phyloP scores from a whole-genome alignment of 1,284 basidiomycete species.

The Irpex lacteus region DNA sequence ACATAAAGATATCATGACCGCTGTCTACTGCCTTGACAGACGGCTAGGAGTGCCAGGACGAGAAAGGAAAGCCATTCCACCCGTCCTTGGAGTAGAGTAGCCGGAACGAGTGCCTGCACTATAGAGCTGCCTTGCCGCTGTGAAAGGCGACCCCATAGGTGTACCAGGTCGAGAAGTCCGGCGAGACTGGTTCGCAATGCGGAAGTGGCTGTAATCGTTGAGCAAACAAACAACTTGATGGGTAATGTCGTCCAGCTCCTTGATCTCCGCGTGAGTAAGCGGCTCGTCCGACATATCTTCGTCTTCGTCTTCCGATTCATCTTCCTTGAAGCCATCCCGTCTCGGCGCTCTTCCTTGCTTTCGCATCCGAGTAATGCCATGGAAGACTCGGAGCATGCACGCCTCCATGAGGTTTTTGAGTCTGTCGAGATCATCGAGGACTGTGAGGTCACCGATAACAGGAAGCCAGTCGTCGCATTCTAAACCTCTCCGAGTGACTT shows the following conservation, averaged over 20 bases:
- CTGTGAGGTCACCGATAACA: slow-evolving; percentile 74
- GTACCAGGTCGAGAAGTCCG: slow-evolving; percentile 64
- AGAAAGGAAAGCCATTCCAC: slow-evolving; percentile 41
- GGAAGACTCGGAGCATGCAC: slow-evolving; percentile 90
- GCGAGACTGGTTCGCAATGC: slow-evolving; percentile 51
- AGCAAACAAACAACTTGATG: slow-evolving; percentile 72
- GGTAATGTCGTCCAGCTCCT: slow-evolving; percentile 74
- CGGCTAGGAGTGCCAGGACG: slow-evolving; percentile 67
- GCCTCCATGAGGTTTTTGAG: slow-evolving; percentile 82
- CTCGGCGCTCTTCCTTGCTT: slow-evolving; percentile 29
- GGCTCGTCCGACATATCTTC: slow-evolving; percentile 43
- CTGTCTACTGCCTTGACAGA: slow-evolving; percentile 21
- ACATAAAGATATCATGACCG: neutral
- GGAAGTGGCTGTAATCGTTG: slow-evolving; percentile 62
- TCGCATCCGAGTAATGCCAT: slow-evolving; percentile 67
- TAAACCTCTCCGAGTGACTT: slow-evolving; percentile 65
- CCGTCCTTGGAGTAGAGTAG: slow-evolving; percentile 15
- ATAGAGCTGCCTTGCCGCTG: slow-evolving; percentile 33
- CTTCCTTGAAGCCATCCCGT: slow-evolving; percentile 51
- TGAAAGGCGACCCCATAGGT: slow-evolving; percentile 48
- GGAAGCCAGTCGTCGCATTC: slow-evolving; percentile 94
- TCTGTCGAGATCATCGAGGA: slow-evolving; percentile 83
- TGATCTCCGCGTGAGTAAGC: slow-evolving; percentile 63
- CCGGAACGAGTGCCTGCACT: slow-evolving; percentile 43
- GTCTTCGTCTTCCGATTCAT: slow-evolving; percentile 62